Evolutionary conservation across 2,329 filamentous ascomycete species (phyloP), one percentile per base, ranked within the genome.

Genomic region (Myriosclerotinia duriaeana): DNA sequence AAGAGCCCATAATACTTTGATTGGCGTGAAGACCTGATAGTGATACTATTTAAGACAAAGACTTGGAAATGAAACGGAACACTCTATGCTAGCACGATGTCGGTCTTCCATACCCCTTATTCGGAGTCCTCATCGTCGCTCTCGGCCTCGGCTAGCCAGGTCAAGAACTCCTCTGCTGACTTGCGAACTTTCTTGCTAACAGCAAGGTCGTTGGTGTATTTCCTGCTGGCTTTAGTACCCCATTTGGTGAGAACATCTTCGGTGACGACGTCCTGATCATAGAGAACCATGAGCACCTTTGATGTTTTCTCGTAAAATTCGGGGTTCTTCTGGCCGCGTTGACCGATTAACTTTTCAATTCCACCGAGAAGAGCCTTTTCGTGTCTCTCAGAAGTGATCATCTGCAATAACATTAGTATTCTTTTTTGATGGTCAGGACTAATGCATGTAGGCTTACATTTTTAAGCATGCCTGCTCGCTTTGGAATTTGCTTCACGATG

Each of bases 221-320:
- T 97, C 89, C 96, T 97, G 87, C 92, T 97, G 68, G 94, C 93
- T 85, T 95, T 97, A 77, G 86, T 85, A 71, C 93, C 94, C 94
- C 95, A 99, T 73, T 89, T 89, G 80, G 89, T 91, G 77, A 96
- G 87, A 20, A 93, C 87, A 70, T 97, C 93, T 82, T 99, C 95
- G 62, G 85, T 88, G 74, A 97, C 82, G 65, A 99, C 85, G 73
- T 99, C 95, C 75, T 92, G 85, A 80, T 97, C 87, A 80, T 98
- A 99, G 81, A 94, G 90, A 75, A 90, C 85, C 78, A 96, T 87
- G 70, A 99, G 85, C 74, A 99, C 91, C 79, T 92, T 92, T 71
- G 93, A 90, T 69, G 98, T 85, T 77, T 91, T 81, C 76, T 87
- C 78, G 78, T 90, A 87, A 75, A 97, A 85, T 55, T 94, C 89